Percentiles rank a stretch among this genome's conserved stretches.
Evolutionary conservation across 768 basidiomycete genomes (phyloP).

Genomic region (Tylopilus rubrobrunneus): DNA sequence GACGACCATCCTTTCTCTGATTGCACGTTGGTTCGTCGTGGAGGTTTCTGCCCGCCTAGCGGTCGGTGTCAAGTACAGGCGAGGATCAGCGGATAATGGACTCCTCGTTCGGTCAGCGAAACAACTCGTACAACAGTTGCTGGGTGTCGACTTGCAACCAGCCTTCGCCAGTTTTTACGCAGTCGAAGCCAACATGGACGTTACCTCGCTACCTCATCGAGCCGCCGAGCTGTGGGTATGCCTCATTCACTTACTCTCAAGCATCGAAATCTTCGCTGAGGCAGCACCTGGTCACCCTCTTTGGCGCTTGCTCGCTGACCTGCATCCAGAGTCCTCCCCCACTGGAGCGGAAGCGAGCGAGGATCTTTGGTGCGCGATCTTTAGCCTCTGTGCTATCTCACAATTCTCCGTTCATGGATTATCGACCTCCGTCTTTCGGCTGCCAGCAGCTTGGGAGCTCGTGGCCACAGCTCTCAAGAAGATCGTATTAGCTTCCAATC

Average conservation of each 20-base stretch:
- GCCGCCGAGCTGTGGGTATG: slow-evolving; percentile 73
- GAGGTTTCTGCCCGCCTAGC: slow-evolving; percentile 48
- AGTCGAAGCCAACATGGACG: slow-evolving; percentile 28
- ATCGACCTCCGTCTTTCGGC: slow-evolving; percentile 34
- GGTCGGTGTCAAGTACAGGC: slow-evolving; percentile 23
- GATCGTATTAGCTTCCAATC: slow-evolving; percentile 53
- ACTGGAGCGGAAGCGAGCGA: slow-evolving; percentile 54
- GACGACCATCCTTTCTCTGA: slow-evolving; percentile 35
- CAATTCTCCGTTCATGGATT: slow-evolving; percentile 67
- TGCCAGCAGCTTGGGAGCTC: slow-evolving; percentile 64
- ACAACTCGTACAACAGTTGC: slow-evolving; percentile 47
- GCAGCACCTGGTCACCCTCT: slow-evolving; percentile 34
- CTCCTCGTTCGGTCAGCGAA: slow-evolving; percentile 28
- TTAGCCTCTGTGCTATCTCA: slow-evolving; percentile 67
- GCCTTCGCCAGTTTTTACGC: slow-evolving; percentile 18
- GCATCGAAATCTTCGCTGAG: slow-evolving; percentile 18
- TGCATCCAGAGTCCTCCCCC: slow-evolving; percentile 28
- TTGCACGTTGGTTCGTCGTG: slow-evolving; percentile 60
- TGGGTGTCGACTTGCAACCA: slow-evolving; percentile 48
- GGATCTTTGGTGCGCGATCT: slow-evolving; percentile 64
- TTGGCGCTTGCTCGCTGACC: slow-evolving; percentile 42
- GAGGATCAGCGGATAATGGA: slow-evolving; percentile 25
- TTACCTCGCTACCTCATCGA: slow-evolving; percentile 36
- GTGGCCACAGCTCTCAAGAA: slow-evolving; percentile 53
- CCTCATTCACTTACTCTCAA: slow-evolving; percentile 53